Base-by-base conservation (phyloP, 2,329 filamentous ascomycete genomes). In the Diaporthe citriasiana region DNA sequence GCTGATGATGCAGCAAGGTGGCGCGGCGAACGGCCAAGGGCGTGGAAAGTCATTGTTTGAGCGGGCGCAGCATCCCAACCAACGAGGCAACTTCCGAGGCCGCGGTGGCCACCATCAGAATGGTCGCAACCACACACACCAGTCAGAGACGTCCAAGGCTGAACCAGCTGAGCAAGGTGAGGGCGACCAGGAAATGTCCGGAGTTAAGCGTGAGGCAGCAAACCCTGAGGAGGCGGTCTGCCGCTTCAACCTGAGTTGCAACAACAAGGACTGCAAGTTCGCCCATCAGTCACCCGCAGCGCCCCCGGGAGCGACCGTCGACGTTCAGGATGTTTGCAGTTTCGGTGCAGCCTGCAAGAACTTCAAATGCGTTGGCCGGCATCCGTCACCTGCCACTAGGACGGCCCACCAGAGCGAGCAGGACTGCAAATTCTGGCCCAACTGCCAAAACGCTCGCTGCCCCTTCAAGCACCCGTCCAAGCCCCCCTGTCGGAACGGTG, bases 271-370 rank as follows among this genome's bases (percentile, higher is more conserved):
- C 76, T 99, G 97, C 85, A 93, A 93, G 77, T 99, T 95, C 82
- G 97, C 95, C 25, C 97, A 99, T 80, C 96, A 98, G 84, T 98
- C 95, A 22, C 95, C 97, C 2, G 95, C 94, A 2, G 95, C 96
- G 42, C 93, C 94, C 4, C 92, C 93, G 2, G 94, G 93, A 38
- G 90, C 89, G 2, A 89, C 92, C 0, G 88, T 98, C 73, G 97
- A 98, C 82, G 88, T 95, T 77, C 90, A 88, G 74, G 95, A 97
- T 79, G 87, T 89, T 25, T 99, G 97, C 85, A 89, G 89, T 25
- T 98, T 94, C 79, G 96, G 95, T 27, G 95, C 92, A 2, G 95
- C 95, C 12, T 99, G 97, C 90, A 97, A 97, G 85, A 99, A 98
- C 87, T 89, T 91, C 79, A 98, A 98, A 85, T 99, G 97, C 81